Evolutionary conservation across 352 stramenopile species (phyloP), one percentile per base, ranked within the genome.

Genomic region (Blastocystis sp.): DNA sequence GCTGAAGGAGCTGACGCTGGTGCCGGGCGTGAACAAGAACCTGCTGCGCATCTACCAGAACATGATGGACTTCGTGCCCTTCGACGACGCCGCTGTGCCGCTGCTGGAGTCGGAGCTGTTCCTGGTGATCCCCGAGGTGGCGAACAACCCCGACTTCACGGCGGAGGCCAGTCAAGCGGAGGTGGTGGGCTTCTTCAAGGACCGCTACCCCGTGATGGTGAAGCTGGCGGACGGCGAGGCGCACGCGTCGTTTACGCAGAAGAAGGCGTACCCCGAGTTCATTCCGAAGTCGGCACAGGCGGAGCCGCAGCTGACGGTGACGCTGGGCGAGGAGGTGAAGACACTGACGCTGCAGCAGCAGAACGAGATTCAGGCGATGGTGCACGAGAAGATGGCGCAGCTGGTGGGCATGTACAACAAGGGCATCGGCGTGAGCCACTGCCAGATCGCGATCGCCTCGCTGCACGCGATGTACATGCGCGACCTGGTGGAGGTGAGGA

Each of bases 51-150:
- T 81, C 21, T 81, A 63, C 43, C 9, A 54, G 17, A 81, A 81
- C 48, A 66, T 63, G 34, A 38, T 81, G 40, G 54, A 43, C 28
- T 81, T 66, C 1, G 48, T 81, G 71, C 28, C 28, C 17, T 81
- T 54, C 71, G 7, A 19, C 14, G 21, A 24, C 19, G 45, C 34
- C 17, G 34, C 21, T 11, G 24, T 81, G 6, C 14, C 14, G 38
- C 52, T 81, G 3, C 34, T 81, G 48, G 24, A 65, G 3, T 63
- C 40, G 6, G 38, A 81, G 3, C 17, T 81, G 11, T 81, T 48
- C 40, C 43, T 81, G 71, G 71, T 54, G 7, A 81, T 81, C 45
- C 71, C 71, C 7, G 71, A 81, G 28, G 71, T 81, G 17, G 48
- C 48, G 38, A 65, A 81, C 43, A 81, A 81, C 43, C 48, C 7